Evolutionary conservation across 108 stramenopile species (phyloP), one percentile per base, ranked within the genome.

Genomic region (Stephanodiscus minutulus): DNA sequence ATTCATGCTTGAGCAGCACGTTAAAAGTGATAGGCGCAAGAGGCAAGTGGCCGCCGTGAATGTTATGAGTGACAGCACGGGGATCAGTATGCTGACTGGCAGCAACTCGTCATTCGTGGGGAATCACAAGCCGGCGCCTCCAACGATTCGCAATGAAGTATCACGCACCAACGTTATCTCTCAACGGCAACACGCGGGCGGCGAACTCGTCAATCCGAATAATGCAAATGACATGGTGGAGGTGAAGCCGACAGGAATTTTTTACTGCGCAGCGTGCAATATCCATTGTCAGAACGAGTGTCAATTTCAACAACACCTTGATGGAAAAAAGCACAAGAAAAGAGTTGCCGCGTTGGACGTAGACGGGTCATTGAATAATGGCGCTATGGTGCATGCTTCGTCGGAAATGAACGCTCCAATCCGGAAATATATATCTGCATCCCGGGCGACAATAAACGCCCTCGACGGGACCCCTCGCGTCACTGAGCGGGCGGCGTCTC

Each of bases 311-410:
- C 50, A 71, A 36, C 61, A 71, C 61, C 33, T 71, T 59, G 11
- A n/a, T 35, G 72, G 72, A 4, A 73, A 57, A 37, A 73, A 62
- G 31, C 72, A 73, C 58, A n/a, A 12, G 55, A 65, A 65, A 37
- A 59, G 46, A 58, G 64, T 64, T 37, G 49, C 11, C 12, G 46
- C 55, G 44, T 52, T 36, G 0, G 15, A 28, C 1, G 3, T 20
- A 20, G 50, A 5, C 22, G 18, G 18, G 5, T 18, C 47, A 48
- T 48, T 18, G 18, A 1, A 56, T 56, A 8, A 2, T 27, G 55
- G 17, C 13, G 55, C 6, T 56, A 13, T 56, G 28, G 28, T 20
- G 7, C 50, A 52, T 52, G 50, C 50, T 0, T 6, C 47, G 3
- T 15, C 22, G 18, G 22, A 17, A 24, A 20, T 24, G 17, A 1